Evolutionary conservation across 2,329 filamentous ascomycete genomes (phyloP), one percentile per base, ranked within the genome.

Genomic region (Ophiostoma angusticollis): DNA sequence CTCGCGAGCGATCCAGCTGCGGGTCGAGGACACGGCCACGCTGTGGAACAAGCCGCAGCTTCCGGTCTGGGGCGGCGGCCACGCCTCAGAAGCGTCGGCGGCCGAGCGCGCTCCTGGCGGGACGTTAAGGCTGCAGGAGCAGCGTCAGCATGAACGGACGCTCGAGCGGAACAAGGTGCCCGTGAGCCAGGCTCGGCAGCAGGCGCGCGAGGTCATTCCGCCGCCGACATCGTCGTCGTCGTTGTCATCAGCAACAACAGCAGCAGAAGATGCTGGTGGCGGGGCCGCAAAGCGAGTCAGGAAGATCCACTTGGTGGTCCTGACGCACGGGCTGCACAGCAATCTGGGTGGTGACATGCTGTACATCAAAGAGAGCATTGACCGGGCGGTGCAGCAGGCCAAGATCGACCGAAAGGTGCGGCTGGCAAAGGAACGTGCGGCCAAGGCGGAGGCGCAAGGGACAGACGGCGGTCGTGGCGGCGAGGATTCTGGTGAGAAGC

Each of bases 341-440:
- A 98, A 98, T 56, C 68, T 95, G 11, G 85, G 91, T 5, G 83
- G 86, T 17, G 91, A 98, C 56, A 94, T 98, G 91, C 67, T 98
- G 16, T 98, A 84, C 55, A 63, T 98, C 57, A 98, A 98, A 55
- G 91, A 98, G 60, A 93, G 85, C 58, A 96, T 98, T 45, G 91
- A 98, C 61, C 76, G 78, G 21, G 78, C 84, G 3, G 80, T 80
- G 4, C 79, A 67, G 50, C 77, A 89, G 54, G 80, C 84, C 21
- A 78, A 79, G 49, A 63, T 75, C 35, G 79, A 84, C 56, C 74
- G 78, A 27, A 78, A 70, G 54, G 68, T 64, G 35, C 68, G 81
- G 42, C 73, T 68, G 49, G 66, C 64, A 40, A 65, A 60, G 49
- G 63, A 71, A 38, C 37, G 45, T 14, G 41, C 28, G 3, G 45